These are phyloP conservation scores for Blastobotrys buckinghamii DNA, from an alignment of 1,139 yeast species.

Conservation along the genomic window DNA sequence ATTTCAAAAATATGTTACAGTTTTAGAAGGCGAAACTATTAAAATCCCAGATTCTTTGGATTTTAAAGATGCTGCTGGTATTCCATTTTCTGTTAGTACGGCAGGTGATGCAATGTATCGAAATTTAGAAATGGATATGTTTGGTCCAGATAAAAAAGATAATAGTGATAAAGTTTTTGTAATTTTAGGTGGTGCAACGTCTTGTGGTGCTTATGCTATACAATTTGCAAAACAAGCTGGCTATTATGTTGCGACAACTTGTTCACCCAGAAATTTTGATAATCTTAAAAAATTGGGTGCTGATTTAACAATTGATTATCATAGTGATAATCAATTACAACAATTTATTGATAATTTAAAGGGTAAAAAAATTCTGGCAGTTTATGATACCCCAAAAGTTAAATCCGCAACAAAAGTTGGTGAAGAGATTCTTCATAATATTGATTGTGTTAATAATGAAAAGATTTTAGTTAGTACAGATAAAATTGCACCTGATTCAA, in stretches of 20 bases:
- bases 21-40: conserved; percentile 10
- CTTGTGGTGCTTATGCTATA: conserved; percentile 51
- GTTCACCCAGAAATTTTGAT: conserved; percentile 42
- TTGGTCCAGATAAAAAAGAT: not conserved
- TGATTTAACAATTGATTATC: not conserved
- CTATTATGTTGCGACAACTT: conserved; percentile 50
- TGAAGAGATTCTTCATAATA: no score
- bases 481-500: no score
- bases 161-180: conserved; percentile 3
- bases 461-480: no score
- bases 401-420: no score
- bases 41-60: conserved; percentile 3
- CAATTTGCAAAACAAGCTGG: conserved; percentile 50
- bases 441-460: no score
- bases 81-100: not conserved
- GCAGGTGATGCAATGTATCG: conserved; percentile 1
- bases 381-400: no score
- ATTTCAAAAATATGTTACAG: conserved; percentile 48
- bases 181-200: conserved; percentile 56
- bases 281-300: not conserved
- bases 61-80: not conserved
- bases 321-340: no score
- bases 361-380: no score
- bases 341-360: no score
- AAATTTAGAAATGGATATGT: not conserved